Conservation (phyloP, 179 eudicot species). For the Nepenthes alata region DNA sequence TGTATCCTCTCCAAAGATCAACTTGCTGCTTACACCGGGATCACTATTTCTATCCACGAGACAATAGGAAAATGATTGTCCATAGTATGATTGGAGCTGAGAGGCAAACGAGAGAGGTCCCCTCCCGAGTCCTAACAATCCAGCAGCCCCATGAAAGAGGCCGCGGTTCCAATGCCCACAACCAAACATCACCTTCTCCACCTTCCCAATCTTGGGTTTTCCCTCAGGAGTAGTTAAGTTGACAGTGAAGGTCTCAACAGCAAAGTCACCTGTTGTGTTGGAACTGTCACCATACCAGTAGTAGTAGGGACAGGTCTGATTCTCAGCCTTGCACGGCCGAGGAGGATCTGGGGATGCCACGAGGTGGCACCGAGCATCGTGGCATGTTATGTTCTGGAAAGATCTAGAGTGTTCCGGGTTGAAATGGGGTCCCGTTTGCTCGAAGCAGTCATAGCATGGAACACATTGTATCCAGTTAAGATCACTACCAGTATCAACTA, state of each 20-base stretch:
- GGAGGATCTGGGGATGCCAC: constrained; percentile 34
- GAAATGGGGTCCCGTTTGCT: constrained; percentile 29
- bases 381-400: constrained; percentile 26
- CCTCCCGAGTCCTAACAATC: constrained; percentile 38
- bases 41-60: constrained; percentile 37
- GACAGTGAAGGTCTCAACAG: constrained; percentile 34
- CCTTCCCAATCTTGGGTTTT: constrained; percentile 29
- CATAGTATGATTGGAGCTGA: constrained; percentile 31
- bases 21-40: constrained; percentile 35
- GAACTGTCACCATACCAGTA: constrained; percentile 51
- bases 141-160: constrained; percentile 45
- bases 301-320: constrained; percentile 32
- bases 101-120: constrained; percentile 42
- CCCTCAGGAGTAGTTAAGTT: constrained; percentile 32
- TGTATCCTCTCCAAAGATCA: constrained; percentile 38
- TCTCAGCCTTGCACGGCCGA: constrained; percentile 12
- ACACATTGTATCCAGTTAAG: constrained; percentile 39
- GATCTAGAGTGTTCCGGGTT: constrained; percentile 24
- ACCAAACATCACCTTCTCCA: constrained; percentile 37
- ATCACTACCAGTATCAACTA: constrained; percentile 43
- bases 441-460: constrained; percentile 36
- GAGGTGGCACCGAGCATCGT: constrained; percentile 29
- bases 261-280: constrained; percentile 39
- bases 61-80: constrained; percentile 43
- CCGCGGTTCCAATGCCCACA: constrained; percentile 51